Evolutionary conservation across 2,329 filamentous ascomycete species (phyloP), one percentile per base, ranked within the genome.

Genomic region (Salinomyces thailandicus): DNA sequence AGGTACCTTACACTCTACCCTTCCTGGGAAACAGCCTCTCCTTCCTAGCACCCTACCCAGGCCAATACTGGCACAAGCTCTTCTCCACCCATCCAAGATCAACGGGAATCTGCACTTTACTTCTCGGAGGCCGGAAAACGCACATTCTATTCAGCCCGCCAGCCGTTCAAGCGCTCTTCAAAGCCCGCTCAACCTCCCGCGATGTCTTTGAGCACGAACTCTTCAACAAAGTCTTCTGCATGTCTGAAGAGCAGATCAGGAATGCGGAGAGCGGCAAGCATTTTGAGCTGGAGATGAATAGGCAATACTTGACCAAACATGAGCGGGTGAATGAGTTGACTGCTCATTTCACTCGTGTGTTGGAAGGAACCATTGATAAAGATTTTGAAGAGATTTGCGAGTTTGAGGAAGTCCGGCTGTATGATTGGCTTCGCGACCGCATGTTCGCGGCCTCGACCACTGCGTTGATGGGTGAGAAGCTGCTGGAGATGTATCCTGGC

Each of bases 291-390:
- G 53, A 55, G 37, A 47, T 47, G 38, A 53, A 56, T 26, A 42
- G 43, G 16, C 38, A 39, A 28, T 57, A 51, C 31, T 42, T 58
- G 33, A 46, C 49, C 14, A 52, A 47, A 18, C 39, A 40, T n/a
- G 50, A 53, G 14, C 40, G 38, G n/a, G 54, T 57, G 8, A 54
- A 54, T 30, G 54, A 56, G 32, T 46, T 58, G 4, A 57, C 52
- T 1, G 29, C 34, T 1, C 38, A 51, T 15, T 57, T 58, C 33
- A 43, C 38, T 2, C 35, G 35, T 17, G 39, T 46, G 4, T 33
- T 56, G 3, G 40, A 43, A 5, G 30, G 44, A 3, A 42, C 48
- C 2, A 40, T 55, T 5, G 37, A 38, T 14, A 29, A 40, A 33
- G 49, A 53, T 35, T 41, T 44, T 4, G 32, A 43, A 16, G 47